Evolutionary conservation across 2,329 filamentous ascomycete species (phyloP), one percentile per base, ranked within the genome.

Genomic region (Trichoderma atroviride): DNA sequence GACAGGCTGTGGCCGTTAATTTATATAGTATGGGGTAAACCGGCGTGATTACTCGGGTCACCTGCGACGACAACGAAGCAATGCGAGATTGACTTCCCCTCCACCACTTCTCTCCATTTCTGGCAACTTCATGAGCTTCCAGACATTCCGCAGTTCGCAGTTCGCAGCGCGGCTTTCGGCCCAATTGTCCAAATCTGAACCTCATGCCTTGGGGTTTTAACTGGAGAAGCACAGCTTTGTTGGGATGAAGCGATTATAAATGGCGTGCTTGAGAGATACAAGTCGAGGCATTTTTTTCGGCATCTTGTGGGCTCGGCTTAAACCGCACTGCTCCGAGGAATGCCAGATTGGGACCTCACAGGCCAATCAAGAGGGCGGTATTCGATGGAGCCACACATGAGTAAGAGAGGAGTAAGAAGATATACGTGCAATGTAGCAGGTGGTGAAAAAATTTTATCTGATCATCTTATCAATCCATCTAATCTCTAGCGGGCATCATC

Each of bases 381-480:
- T 58, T 67, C 40, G 16, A 67, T 58, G 40, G 64, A 22, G 61
- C 35, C 47, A 11, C 47, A 11, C 61, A 64, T 55, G 61, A 43
- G 33, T 31, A 50, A 64, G 24, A 43, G 31, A 31, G 50, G 61
- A 43, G 50, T 52, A 4, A 52, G 53, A 31, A 33, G 29, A 56
- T n/a, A 43, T 35, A 37, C 64, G 27, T 52, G 40, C 29, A 29
- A 37, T 52, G 27, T 7, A 37, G 55, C 47, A 40, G 53, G 55
- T 52, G 29, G 64, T 37, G 64, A 59, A 68, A 69, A 62, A 14
- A 33, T 68, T 70, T 70, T 70, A 70, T 70, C 69, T 70, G 69
- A 70, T 70, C 69, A 70, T 70, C 69, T 70, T 70, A 70, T 70
- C 68, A 69, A 69, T 69, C 68, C 60, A 69, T 69, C 60, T 69